phyloP scores from a whole-genome alignment of 371 early-diverging fungal genomes.

The Syncephalastrum monosporum region DNA sequence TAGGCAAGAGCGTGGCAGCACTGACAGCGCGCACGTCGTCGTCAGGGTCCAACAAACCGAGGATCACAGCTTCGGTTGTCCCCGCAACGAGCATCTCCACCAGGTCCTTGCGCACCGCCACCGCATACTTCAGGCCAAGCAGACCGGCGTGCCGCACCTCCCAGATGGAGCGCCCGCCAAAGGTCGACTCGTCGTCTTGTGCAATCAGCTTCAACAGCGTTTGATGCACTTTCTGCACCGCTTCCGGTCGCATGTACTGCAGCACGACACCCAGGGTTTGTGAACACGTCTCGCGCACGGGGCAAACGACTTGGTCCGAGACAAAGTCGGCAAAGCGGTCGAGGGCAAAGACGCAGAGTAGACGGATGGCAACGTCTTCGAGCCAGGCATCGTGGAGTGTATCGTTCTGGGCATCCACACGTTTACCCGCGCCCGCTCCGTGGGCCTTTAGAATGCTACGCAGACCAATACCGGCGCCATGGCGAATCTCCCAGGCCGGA shows the following conservation, averaged over 20 bases:
- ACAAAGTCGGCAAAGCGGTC: slow-evolving; percentile 98
- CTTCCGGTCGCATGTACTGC: slow-evolving; percentile 61
- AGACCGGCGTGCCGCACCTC: slow-evolving; percentile 93
- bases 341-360: slow-evolving; percentile 90
- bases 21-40: slow-evolving; percentile 95
- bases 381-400: slow-evolving; percentile 74
- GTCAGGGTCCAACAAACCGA: slow-evolving; percentile 76
- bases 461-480: slow-evolving; percentile 95
- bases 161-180: slow-evolving; percentile 70
- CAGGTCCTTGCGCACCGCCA: slow-evolving; percentile 89
- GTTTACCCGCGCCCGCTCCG: slow-evolving; percentile 82
- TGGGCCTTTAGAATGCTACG: slow-evolving; percentile 87
- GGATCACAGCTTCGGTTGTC: slow-evolving; percentile 55
- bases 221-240: slow-evolving; percentile 55
- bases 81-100: slow-evolving; percentile 68
- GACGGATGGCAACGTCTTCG: slow-evolving; percentile 84
- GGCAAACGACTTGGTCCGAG: slow-evolving; percentile 92
- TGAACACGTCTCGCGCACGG: slow-evolving; percentile 95
- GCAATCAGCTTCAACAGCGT: slow-evolving; percentile 59
- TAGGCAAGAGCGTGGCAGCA: slow-evolving; percentile 87
- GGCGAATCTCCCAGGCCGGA: slow-evolving; percentile 92
- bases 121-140: slow-evolving; percentile 92
- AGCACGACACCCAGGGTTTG: slow-evolving; percentile 88
- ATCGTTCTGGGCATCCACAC: slow-evolving; percentile 62
- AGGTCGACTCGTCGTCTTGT: slow-evolving; percentile 49